Percentiles rank a stretch among this genome's conserved stretches.
phyloP scores from a whole-genome alignment of 768 basidiomycete genomes.

The Kwoniella heveanensis region DNA sequence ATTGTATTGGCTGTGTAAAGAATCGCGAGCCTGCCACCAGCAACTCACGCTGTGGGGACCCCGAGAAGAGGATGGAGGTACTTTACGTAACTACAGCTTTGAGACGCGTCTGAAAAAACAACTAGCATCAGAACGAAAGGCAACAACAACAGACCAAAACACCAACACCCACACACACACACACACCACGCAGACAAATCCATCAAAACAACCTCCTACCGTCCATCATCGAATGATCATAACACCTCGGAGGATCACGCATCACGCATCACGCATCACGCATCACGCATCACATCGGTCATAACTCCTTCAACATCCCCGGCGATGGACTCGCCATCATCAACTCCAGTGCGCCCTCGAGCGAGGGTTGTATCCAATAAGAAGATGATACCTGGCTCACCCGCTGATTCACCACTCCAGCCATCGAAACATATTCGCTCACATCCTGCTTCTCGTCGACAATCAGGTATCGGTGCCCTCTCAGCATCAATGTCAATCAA shows the following conservation, averaged over 20 bases:
- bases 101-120: constrained; percentile 6
- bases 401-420: constrained; percentile 22
- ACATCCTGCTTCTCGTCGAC: constrained; percentile 1
- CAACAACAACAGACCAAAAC: neutral
- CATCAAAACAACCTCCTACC: no score
- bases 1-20: no score
- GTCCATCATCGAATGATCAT: neutral
- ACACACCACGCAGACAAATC: neutral
- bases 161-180: neutral
- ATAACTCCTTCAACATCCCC: no score
- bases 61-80: neutral
- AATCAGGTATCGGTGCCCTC: constrained; percentile 1
- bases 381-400: constrained; percentile 2
- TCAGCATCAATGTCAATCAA: constrained; percentile 58
- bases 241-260: no score
- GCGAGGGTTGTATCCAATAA: constrained; percentile 11
- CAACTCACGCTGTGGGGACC: no score
- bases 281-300: no score
- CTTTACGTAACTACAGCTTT: neutral
- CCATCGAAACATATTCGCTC: constrained; percentile 9
- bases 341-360: constrained; percentile 4
- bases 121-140: neutral
- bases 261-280: no score
- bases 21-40: neutral
- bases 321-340: constrained; percentile 10